Conservation (phyloP, 148 eudicot species). For the Chenopodium berlandieri region DNA sequence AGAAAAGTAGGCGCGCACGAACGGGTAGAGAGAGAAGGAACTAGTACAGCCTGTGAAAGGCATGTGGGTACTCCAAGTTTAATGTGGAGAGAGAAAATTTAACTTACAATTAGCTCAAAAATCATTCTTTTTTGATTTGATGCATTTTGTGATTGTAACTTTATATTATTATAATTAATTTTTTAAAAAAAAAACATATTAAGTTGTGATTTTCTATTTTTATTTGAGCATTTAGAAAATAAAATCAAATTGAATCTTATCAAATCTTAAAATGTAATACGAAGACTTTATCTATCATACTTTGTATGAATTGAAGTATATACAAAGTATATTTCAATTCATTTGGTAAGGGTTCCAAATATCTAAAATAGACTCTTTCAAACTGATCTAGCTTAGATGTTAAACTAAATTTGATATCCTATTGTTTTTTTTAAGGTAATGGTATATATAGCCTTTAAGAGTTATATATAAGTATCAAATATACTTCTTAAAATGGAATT, state of each 20-base stretch:
- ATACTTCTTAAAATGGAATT: too few species aligned
- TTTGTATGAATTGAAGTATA: too few species aligned
- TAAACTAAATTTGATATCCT: too few species aligned
- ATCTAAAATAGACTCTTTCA: too few species aligned
- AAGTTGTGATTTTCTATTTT: background rate
- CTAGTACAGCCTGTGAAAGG: slow-evolving; percentile 25
- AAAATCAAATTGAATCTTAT: background rate
- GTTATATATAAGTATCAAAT: too few species aligned
- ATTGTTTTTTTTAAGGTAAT: too few species aligned
- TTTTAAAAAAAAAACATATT: background rate
- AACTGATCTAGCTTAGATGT: too few species aligned
- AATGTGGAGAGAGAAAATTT: background rate
- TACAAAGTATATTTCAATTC: too few species aligned
- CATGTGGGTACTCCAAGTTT: slow-evolving; percentile 23
- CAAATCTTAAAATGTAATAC: background rate
- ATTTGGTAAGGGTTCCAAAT: too few species aligned
- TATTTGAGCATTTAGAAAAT: background rate
- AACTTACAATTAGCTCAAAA: background rate
- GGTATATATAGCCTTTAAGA: too few species aligned
- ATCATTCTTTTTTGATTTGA: background rate
- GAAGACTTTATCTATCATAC: too few species aligned
- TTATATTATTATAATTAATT: background rate
- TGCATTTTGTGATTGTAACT: background rate
- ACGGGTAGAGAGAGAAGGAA: slow-evolving; percentile 17
- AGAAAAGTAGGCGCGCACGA: slow-evolving; percentile 30